Conservation (phyloP, 306 rosid genomes). For the Hippophae gyantsensis region DNA sequence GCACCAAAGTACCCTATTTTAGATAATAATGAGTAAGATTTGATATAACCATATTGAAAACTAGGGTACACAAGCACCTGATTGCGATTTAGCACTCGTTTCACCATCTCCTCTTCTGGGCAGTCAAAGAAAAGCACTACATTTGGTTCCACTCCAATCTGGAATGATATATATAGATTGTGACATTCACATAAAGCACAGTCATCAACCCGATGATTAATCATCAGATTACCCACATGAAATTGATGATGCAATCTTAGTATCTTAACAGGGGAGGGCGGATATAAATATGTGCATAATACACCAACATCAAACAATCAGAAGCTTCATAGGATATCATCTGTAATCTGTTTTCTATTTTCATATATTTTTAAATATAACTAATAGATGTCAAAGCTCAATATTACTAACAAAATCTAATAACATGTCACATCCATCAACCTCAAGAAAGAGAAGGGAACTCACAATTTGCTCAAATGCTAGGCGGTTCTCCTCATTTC, state of each 20-base stretch:
- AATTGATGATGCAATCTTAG: neutral
- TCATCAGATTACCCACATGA: neutral
- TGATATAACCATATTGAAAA: too few species aligned
- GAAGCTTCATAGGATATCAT: constrained; percentile 4
- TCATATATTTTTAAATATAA: constrained; percentile 5
- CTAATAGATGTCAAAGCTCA: neutral
- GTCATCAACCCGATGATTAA: constrained; percentile 1
- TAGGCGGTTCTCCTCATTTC: constrained; percentile 74
- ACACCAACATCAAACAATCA: neutral
- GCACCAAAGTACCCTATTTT: constrained; percentile 20
- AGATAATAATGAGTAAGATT: too few species aligned
- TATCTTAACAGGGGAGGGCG: too few species aligned
- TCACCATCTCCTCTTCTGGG: constrained; percentile 92
- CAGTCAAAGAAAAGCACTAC: constrained; percentile 93
- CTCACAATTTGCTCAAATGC: constrained; percentile 78
- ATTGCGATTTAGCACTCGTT: constrained; percentile 82
- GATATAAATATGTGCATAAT: too few species aligned
- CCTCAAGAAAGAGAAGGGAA: constrained; percentile 22
- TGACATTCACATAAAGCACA: neutral
- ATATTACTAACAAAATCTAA: neutral
- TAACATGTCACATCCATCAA: constrained; percentile 1
- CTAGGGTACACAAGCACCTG: constrained; percentile 42
- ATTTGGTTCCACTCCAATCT: constrained; percentile 71
- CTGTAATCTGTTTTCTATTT: neutral
- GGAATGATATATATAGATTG: constrained; percentile 3